Conservation (phyloP, 2,329 filamentous ascomycete species). For the Aspergillus sp. region DNA sequence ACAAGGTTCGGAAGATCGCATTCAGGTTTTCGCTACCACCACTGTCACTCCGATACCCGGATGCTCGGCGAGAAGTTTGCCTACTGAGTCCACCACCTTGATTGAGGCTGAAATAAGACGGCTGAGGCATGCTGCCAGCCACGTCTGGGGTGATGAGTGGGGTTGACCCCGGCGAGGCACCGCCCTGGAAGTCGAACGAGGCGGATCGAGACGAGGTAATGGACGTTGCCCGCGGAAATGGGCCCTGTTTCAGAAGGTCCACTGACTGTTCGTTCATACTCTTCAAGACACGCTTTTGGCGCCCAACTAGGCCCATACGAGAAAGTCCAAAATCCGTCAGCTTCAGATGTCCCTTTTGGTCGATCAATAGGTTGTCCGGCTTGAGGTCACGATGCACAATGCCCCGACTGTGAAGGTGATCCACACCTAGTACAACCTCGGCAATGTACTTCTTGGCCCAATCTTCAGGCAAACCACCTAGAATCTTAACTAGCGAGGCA, state of each 20-base stretch:
- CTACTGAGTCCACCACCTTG: constrained; percentile 56
- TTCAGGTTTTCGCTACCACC: constrained; percentile 84
- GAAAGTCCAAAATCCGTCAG: constrained; percentile 97
- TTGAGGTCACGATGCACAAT: constrained; percentile 98
- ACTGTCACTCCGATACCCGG: constrained; percentile 87
- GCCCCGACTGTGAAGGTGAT: constrained; percentile 89
- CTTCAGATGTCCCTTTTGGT: constrained; percentile 94
- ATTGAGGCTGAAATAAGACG: constrained; percentile 83
- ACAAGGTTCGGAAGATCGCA: constrained; percentile 80
- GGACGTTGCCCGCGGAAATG: constrained; percentile 83
- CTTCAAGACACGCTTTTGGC: constrained; percentile 90
- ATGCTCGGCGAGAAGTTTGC: constrained; percentile 70
- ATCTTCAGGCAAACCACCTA: constrained; percentile 90
- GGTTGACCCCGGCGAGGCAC: constrained; percentile 79
- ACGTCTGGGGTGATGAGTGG: constrained; percentile 84
- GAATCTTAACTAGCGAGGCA: constrained; percentile 91
- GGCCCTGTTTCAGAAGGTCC: constrained; percentile 88
- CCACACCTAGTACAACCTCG: constrained; percentile 94
- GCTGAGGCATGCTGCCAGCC: constrained; percentile 70
- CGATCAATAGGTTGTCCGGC: constrained; percentile 95
- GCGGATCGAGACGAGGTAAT: constrained; percentile 89
- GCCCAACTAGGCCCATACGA: constrained; percentile 93
- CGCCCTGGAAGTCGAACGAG: constrained; percentile 85
- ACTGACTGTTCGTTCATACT: constrained; percentile 80
- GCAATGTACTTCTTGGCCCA: constrained; percentile 98